Evolutionary conservation across 805 yeast genomes (phyloP).

Genomic region (Ogataea pini): DNA sequence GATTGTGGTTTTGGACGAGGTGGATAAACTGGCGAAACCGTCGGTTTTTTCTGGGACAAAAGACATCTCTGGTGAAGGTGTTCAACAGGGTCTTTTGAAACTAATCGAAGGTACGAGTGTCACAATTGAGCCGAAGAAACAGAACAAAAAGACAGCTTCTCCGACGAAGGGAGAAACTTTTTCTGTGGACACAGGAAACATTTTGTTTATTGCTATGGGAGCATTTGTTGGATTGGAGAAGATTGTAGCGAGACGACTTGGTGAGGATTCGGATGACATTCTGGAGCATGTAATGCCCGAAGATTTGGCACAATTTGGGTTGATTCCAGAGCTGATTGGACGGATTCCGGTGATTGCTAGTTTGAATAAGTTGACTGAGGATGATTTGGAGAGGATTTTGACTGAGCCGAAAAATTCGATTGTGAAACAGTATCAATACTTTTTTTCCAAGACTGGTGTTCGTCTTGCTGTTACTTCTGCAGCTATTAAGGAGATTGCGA

Average conservation of each 20-base stretch:
- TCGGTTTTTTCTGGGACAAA: constrained; percentile 47
- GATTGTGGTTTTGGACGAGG: constrained; percentile 59
- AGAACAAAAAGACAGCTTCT: constrained; percentile 15
- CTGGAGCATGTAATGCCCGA: constrained; percentile 49
- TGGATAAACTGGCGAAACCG: constrained; percentile 57
- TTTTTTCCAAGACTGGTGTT: constrained; percentile 54
- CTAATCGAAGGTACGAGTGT: constrained; percentile 58
- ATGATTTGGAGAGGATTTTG: constrained; percentile 49
- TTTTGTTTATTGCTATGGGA: constrained; percentile 58
- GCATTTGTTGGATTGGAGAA: constrained; percentile 62
- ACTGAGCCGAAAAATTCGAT: constrained; percentile 58
- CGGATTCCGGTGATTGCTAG: constrained; percentile 58
- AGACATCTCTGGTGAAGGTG: constrained; percentile 67
- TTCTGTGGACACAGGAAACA: constrained; percentile 55
- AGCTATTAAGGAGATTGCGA: constrained; percentile 51
- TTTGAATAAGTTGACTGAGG: constrained; percentile 44
- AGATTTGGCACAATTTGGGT: constrained; percentile 52
- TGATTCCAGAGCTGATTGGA: constrained; percentile 62
- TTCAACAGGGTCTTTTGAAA: constrained; percentile 59
- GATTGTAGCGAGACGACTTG: constrained; percentile 44
- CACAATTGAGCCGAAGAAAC: constrained; percentile 40
- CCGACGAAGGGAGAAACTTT: constrained; percentile 38
- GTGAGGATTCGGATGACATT: constrained; percentile 1
- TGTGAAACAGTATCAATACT: constrained; percentile 52
- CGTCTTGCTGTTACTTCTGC: constrained; percentile 47